Base-by-base conservation (phyloP, 805 yeast species). In the Brettanomyces sp. region DNA sequence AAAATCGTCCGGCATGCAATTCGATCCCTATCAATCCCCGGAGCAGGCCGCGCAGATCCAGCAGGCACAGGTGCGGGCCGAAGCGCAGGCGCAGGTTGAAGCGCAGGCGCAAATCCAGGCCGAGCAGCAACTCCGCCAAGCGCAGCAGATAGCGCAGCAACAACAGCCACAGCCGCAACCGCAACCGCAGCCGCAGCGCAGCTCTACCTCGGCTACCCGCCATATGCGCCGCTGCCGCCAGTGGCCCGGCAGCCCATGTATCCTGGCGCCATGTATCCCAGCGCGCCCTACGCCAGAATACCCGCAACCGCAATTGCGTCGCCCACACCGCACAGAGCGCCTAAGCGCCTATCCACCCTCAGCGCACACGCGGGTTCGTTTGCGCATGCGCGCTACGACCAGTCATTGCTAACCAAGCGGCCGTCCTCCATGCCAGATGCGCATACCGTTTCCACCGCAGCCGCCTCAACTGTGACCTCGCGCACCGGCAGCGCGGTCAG, bases 41-140 rank as follows among this genome's bases (percentile, higher is more conserved):
- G 22, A 35, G 37, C 41, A 38, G 23, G 41, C 41, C 6, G 41
- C 41, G 5, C 41, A 38, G 30, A 22, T 18, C 1, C 37, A 35
- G 37, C 22, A 13, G 14, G 41, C 41, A 3, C 41, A 38, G 41
- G 25, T 24, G 30, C 41, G 18, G 41, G 25, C 25, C 14, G 49
- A 37, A 9, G 44, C 25, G 13, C 47, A 23, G 9, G 41, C 36
- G 38, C 39, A 28, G 30, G 43, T 43, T 3, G 47, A 39, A 13
- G 46, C 30, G 18, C 51, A 44, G 38, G 45, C 38, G 47, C 50
- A 4, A 32, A 43, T 6, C 11, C 44, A 11, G 39, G 45, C 24
- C 41, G 50, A 28, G 47, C 46, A 42, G 47, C 55, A 28, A 34
- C 47, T 30, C 9, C 53, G 22, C 44, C 52, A 32, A 13, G n/a